A percentile compares a stretch with the other conserved stretches of the same genome.
These are phyloP conservation scores for Tagetes patula DNA, from an alignment of 129 eudicot genomes.

Conservation along the genomic window DNA sequence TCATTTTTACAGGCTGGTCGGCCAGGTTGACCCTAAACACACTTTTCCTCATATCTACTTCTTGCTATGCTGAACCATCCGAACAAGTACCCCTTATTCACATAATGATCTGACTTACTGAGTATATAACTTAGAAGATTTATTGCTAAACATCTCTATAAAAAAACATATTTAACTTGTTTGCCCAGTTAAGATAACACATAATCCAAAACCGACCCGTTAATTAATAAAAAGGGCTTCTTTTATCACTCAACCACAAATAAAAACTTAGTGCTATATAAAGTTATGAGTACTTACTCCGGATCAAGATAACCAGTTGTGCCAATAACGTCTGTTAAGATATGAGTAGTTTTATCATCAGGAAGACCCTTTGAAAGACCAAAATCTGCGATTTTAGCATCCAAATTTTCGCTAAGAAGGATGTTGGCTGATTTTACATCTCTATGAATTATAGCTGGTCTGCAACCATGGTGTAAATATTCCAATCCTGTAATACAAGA, in stretches of 20 bases:
- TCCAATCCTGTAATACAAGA: conserved; percentile 39
- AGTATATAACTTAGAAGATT: no score
- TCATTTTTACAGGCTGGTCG: no score
- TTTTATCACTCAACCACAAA: background rate
- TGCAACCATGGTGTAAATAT: conserved; percentile 46
- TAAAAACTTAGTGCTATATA: background rate
- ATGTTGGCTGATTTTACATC: conserved; percentile 48
- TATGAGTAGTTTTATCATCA: conserved; percentile 27
- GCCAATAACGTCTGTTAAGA: conserved; percentile 31
- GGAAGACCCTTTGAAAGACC: conserved; percentile 43
- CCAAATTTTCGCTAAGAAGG: conserved; percentile 33
- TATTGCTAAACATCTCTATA: no score
- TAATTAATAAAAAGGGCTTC: no score
- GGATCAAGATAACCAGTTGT: conserved; percentile 49
- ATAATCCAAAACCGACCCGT: no score
- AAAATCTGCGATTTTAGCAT: conserved; percentile 47
- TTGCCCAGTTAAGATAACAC: no score
- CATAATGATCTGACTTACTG: no score
- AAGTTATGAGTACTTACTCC: conserved; percentile 31
- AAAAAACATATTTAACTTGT: no score
- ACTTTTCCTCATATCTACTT: no score
- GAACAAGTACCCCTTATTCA: no score
- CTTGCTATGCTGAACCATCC: no score
- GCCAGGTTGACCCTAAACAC: no score
- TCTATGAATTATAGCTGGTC: conserved; percentile 46